Base-by-base conservation (phyloP, 257 asterid species). In the Ophiorrhiza pumila region DNA sequence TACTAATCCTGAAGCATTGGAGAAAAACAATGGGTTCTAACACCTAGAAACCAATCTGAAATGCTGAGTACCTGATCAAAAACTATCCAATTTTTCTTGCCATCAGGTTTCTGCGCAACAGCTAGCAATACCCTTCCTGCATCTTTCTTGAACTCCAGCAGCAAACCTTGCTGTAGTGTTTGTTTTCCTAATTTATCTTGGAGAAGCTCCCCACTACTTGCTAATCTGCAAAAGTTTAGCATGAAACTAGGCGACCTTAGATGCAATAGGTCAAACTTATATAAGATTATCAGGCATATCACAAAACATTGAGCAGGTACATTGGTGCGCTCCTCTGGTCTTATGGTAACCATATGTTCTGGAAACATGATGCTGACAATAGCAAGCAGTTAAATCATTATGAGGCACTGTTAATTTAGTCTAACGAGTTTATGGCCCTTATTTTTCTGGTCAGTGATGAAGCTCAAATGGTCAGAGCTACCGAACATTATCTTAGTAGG, bases 51-150 rank as follows among this genome's bases (percentile, higher is more conserved):
- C 79, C 78, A 73, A 83, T 82, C 60, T 76, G 52, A 77, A 79
- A 80, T 31, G 85, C 76, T 71, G 70, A 67, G 73, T 63, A 68
- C 99, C 99, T 95, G 97, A 84, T 95, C 98, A 10, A 81, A 83
- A 74, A 95, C 99, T 83, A 87, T 87, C 98, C 99, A 95, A 76
- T 92, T 95, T 88, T 85, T 95, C 83, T 95, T 95, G 69, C 99
- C 99, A 78, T 95, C 98, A 15, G 96, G 99, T 85, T 78, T 90
- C 80, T 86, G 95, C 55, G 85, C 91, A 81, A 92, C 99, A 34
- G 95, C 99, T 34, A 95, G 87, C 78, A 90, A 75, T 70, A 87
- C 82, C 83, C 93, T 86, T n/a, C 87, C 96, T 1, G 96, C 14
- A 70, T 89, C 99, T 86, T 95, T 92, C 91, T 85, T 90, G 86